Evolutionary conservation across 495 filamentous ascomycete genomes (phyloP).

Genomic region (Xylaria cubensis): DNA sequence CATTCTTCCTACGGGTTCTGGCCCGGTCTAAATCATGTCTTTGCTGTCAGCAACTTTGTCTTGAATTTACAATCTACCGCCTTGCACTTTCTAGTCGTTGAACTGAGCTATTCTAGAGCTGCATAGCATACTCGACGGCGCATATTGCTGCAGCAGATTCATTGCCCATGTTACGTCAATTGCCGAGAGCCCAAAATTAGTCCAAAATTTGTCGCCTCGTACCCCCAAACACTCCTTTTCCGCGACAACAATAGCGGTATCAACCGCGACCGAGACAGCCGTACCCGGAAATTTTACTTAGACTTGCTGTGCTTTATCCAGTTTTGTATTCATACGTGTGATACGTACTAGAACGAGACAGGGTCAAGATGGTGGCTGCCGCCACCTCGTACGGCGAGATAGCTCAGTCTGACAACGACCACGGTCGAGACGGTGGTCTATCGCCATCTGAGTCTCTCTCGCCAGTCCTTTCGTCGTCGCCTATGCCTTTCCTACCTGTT

Average conservation of each 20-base stretch:
- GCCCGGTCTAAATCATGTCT: conserved; percentile 9
- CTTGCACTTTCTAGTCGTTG: background rate
- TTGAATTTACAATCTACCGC: background rate
- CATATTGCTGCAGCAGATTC: conserved; percentile 15
- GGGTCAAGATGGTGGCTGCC: conserved; percentile 37
- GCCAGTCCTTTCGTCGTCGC: conserved; percentile 35
- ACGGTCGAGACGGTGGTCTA: conserved; percentile 33
- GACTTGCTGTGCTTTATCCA: background rate
- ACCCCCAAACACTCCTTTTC: conserved; percentile 16
- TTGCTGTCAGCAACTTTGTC: conserved; percentile 3
- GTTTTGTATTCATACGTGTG: background rate
- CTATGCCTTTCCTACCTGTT: conserved; percentile 43
- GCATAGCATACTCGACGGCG: conserved; percentile 19
- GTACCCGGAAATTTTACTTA: background rate
- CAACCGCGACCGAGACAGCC: background rate
- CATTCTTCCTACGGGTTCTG: conserved; percentile 18
- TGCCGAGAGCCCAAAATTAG: conserved; percentile 23
- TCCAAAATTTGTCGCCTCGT: conserved; percentile 14
- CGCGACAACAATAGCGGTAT: background rate
- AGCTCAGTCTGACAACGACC: conserved; percentile 41
- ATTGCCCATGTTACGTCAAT: conserved; percentile 22
- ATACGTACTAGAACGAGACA: background rate
- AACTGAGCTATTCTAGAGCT: background rate
- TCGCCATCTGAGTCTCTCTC: conserved; percentile 36
- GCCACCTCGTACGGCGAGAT: conserved; percentile 42